These are phyloP conservation scores for Mycosphaerelloides madeirae DNA, from an alignment of 2,329 filamentous ascomycete species.

Conservation along the genomic window DNA sequence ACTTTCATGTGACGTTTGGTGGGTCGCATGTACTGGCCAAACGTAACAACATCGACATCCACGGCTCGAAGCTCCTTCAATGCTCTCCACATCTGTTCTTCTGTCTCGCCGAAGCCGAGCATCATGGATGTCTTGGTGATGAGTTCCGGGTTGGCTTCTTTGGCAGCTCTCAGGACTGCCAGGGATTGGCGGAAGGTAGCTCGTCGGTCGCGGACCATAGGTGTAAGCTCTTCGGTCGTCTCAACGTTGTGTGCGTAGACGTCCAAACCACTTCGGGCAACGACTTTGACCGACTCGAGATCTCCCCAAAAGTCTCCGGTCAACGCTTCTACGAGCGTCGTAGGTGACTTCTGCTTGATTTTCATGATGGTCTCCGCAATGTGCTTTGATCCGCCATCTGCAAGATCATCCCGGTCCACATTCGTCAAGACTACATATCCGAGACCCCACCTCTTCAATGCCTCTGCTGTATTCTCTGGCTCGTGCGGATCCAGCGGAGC, in stretches of 20 bases:
- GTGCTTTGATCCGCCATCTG: constrained; percentile 81
- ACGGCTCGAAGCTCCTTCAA: constrained; percentile 74
- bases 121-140: constrained; percentile 99
- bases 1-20: constrained; percentile 98
- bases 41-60: constrained; percentile 90
- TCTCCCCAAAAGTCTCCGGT: constrained; percentile 87
- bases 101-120: constrained; percentile 89
- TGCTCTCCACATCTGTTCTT: constrained; percentile 76
- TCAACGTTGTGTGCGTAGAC: constrained; percentile 98
- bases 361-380: constrained; percentile 91
- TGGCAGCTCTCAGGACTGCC: constrained; percentile 72
- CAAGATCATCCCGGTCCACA: constrained; percentile 89
- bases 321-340: constrained; percentile 74
- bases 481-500: constrained; percentile 90
- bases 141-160: constrained; percentile 67
- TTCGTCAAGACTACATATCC: constrained; percentile 93
- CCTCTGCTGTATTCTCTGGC: constrained; percentile 94
- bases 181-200: constrained; percentile 86
- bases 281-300: constrained; percentile 76
- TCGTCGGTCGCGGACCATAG: constrained; percentile 80
- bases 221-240: constrained; percentile 86
- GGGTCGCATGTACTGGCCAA: constrained; percentile 99
- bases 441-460: constrained; percentile 83
- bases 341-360: constrained; percentile 72
- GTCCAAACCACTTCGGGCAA: constrained; percentile 83